phyloP scores from a whole-genome alignment of 148 eudicot genomes.

The Heliamphora exappendiculata region DNA sequence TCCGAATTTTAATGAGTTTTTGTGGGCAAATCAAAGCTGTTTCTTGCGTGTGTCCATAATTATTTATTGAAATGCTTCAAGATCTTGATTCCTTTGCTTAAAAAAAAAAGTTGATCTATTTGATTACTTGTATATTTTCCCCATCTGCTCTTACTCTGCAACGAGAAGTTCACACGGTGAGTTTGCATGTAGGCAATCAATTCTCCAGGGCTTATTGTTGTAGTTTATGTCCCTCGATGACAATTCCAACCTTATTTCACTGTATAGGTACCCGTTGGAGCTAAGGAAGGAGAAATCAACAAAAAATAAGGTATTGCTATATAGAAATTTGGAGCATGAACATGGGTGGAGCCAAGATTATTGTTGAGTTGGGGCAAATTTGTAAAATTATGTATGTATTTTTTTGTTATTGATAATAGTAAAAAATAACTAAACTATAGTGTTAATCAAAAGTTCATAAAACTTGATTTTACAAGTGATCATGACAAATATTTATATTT shows the following conservation, averaged over 20 bases:
- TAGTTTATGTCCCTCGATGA: neutral
- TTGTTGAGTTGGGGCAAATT: no score
- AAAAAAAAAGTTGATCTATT: neutral
- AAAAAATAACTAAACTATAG: no score
- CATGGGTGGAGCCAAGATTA: no score
- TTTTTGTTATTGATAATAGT: no score
- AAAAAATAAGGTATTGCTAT: constrained; percentile 62
- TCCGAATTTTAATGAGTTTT: neutral
- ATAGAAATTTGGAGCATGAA: neutral
- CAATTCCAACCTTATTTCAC: constrained; percentile 2
- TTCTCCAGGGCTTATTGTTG: neutral
- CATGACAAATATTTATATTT: no score
- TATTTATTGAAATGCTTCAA: neutral
- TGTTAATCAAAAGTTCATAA: no score
- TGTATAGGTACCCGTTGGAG: constrained; percentile 86
- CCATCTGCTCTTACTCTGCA: neutral
- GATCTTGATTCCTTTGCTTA: neutral
- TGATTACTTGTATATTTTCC: neutral
- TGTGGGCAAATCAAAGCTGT: neutral
- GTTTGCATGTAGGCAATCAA: neutral
- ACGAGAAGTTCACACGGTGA: neutral
- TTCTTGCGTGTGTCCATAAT: no score
- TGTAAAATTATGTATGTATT: no score
- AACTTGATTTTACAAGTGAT: no score
- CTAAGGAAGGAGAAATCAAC: constrained; percentile 85